Evolutionary conservation across 2,329 filamentous ascomycete genomes (phyloP), one percentile per base, ranked within the genome.

Genomic region (Capronia americana): DNA sequence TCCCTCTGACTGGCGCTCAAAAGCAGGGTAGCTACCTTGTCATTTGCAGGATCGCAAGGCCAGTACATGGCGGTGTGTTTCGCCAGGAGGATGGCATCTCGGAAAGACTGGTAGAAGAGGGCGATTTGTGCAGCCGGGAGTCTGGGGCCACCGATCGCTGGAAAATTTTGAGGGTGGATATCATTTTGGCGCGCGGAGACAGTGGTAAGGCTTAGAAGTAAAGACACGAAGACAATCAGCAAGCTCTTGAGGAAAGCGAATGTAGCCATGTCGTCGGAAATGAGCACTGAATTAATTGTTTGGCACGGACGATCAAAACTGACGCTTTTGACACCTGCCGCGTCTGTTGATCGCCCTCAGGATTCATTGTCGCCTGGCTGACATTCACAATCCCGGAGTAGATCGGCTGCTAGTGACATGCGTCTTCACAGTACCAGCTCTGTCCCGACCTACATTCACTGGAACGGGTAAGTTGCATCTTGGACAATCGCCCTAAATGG

Each of bases 11-110:
- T 41, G 38, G 38, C 14, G 38, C 38, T 2, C 32, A 41, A 14
- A 14, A 41, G 34, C 34, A 41, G 14, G 34, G 34, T 41, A 41
- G 41, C 51, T 20, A 60, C 57, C 34, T 50, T 28, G 28, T 60
- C 57, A 34, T 23, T 53, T 17, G 44, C 28, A 17, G 57, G 41
- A 38, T 60, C 57, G n/a, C 57, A 60, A 3, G 57, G 57, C 57
- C 57, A 60, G 46, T 51, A 60, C 14, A 60, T 24, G 12, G 46
- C 57, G 14, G 30, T 26, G 11, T 61, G 44, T 24, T 44, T 41
- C 23, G 48, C 46, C 11, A 61, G 28, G 14, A 48, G 30, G 28
- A 60, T 53, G 26, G 57, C 57, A 28, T 60, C 57, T 12, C 53
- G 44, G 12, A 60, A 60, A 12, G 24, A 38, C 26, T 34, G 57